Evolutionary conservation across 2,329 filamentous ascomycete species (phyloP).

Genomic region (Biscogniauxia sp.): DNA sequence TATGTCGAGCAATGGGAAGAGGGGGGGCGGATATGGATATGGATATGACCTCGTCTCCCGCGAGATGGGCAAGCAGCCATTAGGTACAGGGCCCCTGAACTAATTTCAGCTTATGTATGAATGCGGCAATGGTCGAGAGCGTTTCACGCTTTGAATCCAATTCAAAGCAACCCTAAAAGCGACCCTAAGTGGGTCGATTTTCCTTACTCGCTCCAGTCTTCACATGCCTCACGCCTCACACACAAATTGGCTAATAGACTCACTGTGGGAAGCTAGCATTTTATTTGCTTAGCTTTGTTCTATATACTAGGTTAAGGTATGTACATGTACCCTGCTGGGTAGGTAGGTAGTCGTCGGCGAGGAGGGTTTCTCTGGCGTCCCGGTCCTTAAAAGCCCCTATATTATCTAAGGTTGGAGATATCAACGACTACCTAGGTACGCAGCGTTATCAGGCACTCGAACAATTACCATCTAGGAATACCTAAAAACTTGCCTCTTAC

Average conservation of each 20-base stretch:
- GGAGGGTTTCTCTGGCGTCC: too few relatives aligned
- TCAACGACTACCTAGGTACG: too few relatives aligned
- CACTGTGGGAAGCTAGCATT: background rate
- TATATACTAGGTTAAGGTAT: too few relatives aligned
- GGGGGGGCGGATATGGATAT: too few relatives aligned
- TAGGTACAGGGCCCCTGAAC: background rate
- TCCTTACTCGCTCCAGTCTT: background rate
- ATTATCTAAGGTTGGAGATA: too few relatives aligned
- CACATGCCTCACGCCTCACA: background rate
- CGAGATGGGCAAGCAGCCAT: background rate
- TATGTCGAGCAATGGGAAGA: background rate
- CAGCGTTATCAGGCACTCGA: too few relatives aligned
- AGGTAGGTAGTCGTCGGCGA: too few relatives aligned
- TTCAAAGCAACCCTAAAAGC: background rate
- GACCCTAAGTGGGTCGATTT: background rate
- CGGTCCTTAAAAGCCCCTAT: too few relatives aligned
- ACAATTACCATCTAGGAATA: too few relatives aligned
- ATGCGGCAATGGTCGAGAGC: background rate
- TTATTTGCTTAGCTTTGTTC: background rate
- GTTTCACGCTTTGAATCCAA: background rate
- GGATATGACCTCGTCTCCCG: background rate
- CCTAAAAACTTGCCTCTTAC: too few relatives aligned
- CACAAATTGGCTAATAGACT: background rate
- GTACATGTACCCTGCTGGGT: too few relatives aligned
- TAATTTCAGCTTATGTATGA: background rate